phyloP scores from a whole-genome alignment of 2,329 filamentous ascomycete species.

The Bertia moriformis region DNA sequence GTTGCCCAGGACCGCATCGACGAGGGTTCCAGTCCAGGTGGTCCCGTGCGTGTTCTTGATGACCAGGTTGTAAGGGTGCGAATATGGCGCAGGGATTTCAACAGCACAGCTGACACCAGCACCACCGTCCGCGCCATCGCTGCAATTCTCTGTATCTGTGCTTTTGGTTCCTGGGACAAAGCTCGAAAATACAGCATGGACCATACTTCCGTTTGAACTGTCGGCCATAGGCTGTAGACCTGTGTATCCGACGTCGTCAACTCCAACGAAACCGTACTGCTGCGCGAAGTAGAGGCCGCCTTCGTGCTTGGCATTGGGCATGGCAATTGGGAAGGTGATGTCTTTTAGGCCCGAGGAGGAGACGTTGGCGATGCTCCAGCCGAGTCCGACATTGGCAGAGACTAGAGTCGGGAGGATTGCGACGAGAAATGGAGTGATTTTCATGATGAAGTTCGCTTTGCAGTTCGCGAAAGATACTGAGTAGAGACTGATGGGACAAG shows the following conservation, averaged over 20 bases:
- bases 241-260: slow-evolving; percentile 11
- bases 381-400: slow-evolving; percentile 6
- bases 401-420: no score
- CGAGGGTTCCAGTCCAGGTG: slow-evolving; percentile 12
- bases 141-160: slow-evolving; percentile 10
- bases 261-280: slow-evolving; percentile 10
- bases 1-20: slow-evolving; percentile 8
- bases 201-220: background rate
- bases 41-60: slow-evolving; percentile 10
- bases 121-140: slow-evolving; percentile 12
- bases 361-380: slow-evolving; percentile 6
- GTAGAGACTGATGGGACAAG: no score
- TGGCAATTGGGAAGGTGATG: slow-evolving; percentile 10
- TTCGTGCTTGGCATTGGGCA: slow-evolving; percentile 8
- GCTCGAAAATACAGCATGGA: slow-evolving; percentile 12
- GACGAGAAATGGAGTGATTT: no score
- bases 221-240: slow-evolving; percentile 10
- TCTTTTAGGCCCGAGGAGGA: slow-evolving; percentile 7
- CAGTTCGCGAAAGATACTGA: no score
- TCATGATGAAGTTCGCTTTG: no score
- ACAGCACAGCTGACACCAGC: slow-evolving; percentile 11
- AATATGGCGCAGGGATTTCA: slow-evolving; percentile 8
- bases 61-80: slow-evolving; percentile 7
- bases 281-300: slow-evolving; percentile 13
- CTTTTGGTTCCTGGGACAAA: slow-evolving; percentile 11